Conservation (phyloP, 805 yeast genomes). For the Candida namnaoensis region DNA sequence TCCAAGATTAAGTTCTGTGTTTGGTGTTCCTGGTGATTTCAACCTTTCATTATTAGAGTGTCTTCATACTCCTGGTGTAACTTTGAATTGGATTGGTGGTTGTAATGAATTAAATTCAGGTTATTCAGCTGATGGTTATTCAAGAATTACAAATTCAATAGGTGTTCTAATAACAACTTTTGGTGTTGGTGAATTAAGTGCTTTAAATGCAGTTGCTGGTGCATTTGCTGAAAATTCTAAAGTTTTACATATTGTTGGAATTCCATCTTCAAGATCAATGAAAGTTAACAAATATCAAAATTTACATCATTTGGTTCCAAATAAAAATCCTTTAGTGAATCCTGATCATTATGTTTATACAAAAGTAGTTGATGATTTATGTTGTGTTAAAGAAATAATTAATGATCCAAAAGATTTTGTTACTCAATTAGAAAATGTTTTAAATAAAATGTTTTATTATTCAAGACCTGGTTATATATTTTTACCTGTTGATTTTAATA, state of each 20-base stretch:
- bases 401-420: slow-evolving; percentile 37
- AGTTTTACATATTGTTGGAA: slow-evolving; percentile 78
- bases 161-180: slow-evolving; percentile 61
- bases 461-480: slow-evolving; percentile 80
- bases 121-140: slow-evolving; percentile 86
- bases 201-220: slow-evolving; percentile 76
- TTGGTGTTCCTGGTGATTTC: slow-evolving; percentile 80
- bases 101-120: slow-evolving; percentile 89
- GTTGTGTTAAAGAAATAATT: slow-evolving; percentile 48
- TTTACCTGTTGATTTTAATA: slow-evolving; percentile 65
- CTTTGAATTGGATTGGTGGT: slow-evolving; percentile 66
- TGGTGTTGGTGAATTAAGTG: slow-evolving; percentile 88
- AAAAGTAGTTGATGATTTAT: slow-evolving; percentile 46
- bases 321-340: slow-evolving; percentile 31
- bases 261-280: slow-evolving; percentile 24
- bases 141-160: slow-evolving; percentile 52
- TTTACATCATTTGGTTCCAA: slow-evolving; percentile 57
- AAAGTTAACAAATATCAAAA: slow-evolving; percentile 20
- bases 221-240: slow-evolving; percentile 78
- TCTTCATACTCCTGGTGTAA: slow-evolving; percentile 34
- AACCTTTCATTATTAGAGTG: slow-evolving; percentile 62
- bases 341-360: slow-evolving; percentile 66
- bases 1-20: slow-evolving; percentile 49
- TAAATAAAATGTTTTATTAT: slow-evolving; percentile 41
- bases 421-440: slow-evolving; percentile 59